phyloP scores from a whole-genome alignment of 1,139 yeast genomes.

The Suhomyces choctaworum region DNA sequence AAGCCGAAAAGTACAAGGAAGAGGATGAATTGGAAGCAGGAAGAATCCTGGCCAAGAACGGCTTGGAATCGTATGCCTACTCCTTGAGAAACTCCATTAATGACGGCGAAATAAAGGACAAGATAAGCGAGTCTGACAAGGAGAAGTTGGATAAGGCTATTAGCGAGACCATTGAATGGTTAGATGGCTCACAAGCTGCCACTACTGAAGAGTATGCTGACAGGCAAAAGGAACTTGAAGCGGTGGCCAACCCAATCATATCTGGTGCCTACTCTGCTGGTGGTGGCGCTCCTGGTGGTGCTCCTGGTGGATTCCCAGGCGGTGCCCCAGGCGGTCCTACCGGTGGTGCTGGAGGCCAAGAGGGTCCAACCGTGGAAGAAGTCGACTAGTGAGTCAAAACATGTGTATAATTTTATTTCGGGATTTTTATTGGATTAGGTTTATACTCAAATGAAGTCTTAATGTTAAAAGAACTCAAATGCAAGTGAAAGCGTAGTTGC shows the following conservation, averaged over 20 bases:
- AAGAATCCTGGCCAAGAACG: slow-evolving; percentile 76
- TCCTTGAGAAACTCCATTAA: slow-evolving; percentile 63
- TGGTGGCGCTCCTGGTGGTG: slow-evolving; percentile 43
- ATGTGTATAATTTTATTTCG: slow-evolving; percentile 1
- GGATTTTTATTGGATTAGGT: slow-evolving; percentile 2
- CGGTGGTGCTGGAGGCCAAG: slow-evolving; percentile 25
- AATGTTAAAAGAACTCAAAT: slow-evolving; percentile 11
- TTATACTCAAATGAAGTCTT: background rate
- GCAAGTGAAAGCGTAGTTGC: slow-evolving; percentile 45
- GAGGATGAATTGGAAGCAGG: slow-evolving; percentile 82
- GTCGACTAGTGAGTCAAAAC: slow-evolving; percentile 47
- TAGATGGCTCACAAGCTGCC: slow-evolving; percentile 53
- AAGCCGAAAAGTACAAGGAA: slow-evolving; percentile 78
- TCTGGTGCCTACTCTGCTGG: slow-evolving; percentile 61
- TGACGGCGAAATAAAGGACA: slow-evolving; percentile 52
- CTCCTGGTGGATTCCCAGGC: slow-evolving; percentile 38
- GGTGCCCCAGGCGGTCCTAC: slow-evolving; percentile 46
- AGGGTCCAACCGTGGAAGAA: slow-evolving; percentile 73
- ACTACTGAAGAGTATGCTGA: slow-evolving; percentile 57
- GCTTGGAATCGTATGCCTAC: slow-evolving; percentile 86
- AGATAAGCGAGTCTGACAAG: slow-evolving; percentile 46
- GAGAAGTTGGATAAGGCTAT: slow-evolving; percentile 43
- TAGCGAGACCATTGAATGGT: slow-evolving; percentile 50
- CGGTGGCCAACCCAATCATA: slow-evolving; percentile 64
- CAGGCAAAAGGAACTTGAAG: slow-evolving; percentile 66